A percentile compares a stretch with the other conserved stretches of the same genome.
Evolutionary conservation across 768 basidiomycete species (phyloP).

Genomic region (Hemileccinum impolitum): DNA sequence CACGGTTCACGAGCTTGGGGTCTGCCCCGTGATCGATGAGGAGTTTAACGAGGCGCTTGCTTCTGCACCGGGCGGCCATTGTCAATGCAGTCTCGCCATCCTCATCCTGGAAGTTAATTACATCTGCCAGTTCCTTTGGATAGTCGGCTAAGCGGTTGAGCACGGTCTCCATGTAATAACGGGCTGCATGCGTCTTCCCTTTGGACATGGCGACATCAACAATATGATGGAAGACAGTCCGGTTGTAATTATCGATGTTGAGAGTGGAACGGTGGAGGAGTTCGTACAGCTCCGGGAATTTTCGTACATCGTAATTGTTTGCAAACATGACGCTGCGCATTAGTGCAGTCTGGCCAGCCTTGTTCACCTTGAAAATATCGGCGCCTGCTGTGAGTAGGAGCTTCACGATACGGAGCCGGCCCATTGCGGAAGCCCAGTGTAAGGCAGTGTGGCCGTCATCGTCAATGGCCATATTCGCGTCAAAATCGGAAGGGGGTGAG

Average conservation of each 20-base stretch:
- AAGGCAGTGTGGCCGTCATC: slow-evolving; percentile 96
- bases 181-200: slow-evolving; percentile 94
- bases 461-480: slow-evolving; percentile 95
- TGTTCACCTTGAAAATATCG: slow-evolving; percentile 96
- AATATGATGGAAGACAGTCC: slow-evolving; percentile 97
- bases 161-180: slow-evolving; percentile 99
- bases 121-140: slow-evolving; percentile 93
- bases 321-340: slow-evolving; percentile 99
- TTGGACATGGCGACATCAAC: slow-evolving; percentile 97
- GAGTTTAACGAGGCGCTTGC: slow-evolving; percentile 92
- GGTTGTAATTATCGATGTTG: slow-evolving; percentile 97
- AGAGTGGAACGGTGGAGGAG: slow-evolving; percentile 96
- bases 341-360: slow-evolving; percentile 91
- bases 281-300: slow-evolving; percentile 97
- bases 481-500: slow-evolving; percentile 84
- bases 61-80: slow-evolving; percentile 92
- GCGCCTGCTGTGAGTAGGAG: slow-evolving; percentile 90
- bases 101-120: slow-evolving; percentile 99
- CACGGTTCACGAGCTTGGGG: slow-evolving; percentile 90
- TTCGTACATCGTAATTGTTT: slow-evolving; percentile 98
- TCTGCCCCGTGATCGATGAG: slow-evolving; percentile 96
- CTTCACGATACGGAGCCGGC: slow-evolving; percentile 93
- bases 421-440: slow-evolving; percentile 99
- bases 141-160: slow-evolving; percentile 84
- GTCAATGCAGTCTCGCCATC: slow-evolving; percentile 98